Base-by-base conservation (phyloP, 2,329 filamentous ascomycete species). In the Aspergillus brunneoviolaceus region DNA sequence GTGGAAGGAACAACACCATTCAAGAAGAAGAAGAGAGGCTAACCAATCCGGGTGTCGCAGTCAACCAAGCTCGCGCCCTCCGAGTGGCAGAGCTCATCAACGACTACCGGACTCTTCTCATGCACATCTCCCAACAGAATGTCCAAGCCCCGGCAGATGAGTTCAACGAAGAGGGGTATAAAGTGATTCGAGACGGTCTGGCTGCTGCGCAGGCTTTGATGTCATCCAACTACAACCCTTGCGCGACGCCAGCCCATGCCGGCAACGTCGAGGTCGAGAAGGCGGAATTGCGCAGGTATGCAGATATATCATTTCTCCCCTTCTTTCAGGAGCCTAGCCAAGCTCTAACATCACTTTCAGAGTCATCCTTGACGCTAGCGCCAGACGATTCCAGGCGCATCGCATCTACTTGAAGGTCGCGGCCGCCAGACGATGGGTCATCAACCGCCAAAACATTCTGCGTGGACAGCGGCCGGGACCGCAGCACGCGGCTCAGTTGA, bases 31-130 rank as follows among this genome's bases (percentile, higher is more conserved):
- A 33, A 25, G 14, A 9, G 11, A 19, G 55, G 49, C 64, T 68
- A 54, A 65, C 59, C 49, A 23, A 19, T 49, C 45, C 45, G 3
- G 48, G 51, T 55, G 50, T 21, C 48, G 60, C 70, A 88, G 86
- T 87, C 67, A 88, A 88, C 70, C 81, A 87, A 70, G 84, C 84
- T 60, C 84, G 86, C 69, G 85, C 86, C 53, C 78, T 88, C 72
- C 82, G 86, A 66, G 76, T 88, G 65, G 79, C 84, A 51, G 86
- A 88, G 73, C 81, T 88, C 70, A 85, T 88, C 77, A 82, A 82
- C 63, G 86, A 88, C 75, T 88, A 85, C 70, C 84, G 85, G 56
- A 85, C 84, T 58, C 75, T 87, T 4, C 83, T 87, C 64, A 73
- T 82, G 63, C 84, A 86, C 69, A 84, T 88, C 59, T 79, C 81